Evolutionary conservation across 2,329 filamentous ascomycete species (phyloP), one percentile per base, ranked within the genome.

Genomic region (Phialophora chinensis): DNA sequence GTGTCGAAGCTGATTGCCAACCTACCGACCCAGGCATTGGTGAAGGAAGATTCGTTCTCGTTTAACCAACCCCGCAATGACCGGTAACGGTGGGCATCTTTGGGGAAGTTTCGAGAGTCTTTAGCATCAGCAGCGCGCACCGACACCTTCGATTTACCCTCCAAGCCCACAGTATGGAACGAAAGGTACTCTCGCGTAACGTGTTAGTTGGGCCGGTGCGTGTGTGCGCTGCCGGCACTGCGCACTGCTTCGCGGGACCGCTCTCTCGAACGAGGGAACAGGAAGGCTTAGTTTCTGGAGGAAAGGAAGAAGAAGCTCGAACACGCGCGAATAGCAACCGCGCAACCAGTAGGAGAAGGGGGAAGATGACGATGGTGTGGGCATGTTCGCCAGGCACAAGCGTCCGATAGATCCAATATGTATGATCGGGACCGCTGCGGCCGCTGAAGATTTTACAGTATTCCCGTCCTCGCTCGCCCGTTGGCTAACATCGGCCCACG

Each of bases 11-110:
- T 53, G 57, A 49, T 50, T n/a, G 12, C 42, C 14, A 49, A 29
- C 35, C 38, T 44, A 49, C 23, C 42, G n/a, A 33, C 14, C 38
- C 20, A 12, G 42, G 49, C 29, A 50, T 50, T 60, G 57, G 59
- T 61, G 59, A 61, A 27, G 27, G 27, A 2, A 55, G 17, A 55
- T 23, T 29, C 49, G 20, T 53, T 42, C 49, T 61, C 59, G 31
- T 61, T 17, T 53, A 61, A 61, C 58, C 59, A 61, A 61, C 59
- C 59, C 59, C 59, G 59, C 59, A 61, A 35, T 31, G n/a, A 29
- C 59, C n/a, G 49, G 25, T 53, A 38, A 42, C 17, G 20, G 25
- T 61, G 27, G 59, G 38, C 17, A 25, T 23, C 31, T 61, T 61
- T 20, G 25, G 47, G 31, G 6, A 3, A 53, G 25, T 55, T n/a